phyloP scores from a whole-genome alignment of 2,329 filamentous ascomycete genomes.

The Paraconiothyrium brasiliense region DNA sequence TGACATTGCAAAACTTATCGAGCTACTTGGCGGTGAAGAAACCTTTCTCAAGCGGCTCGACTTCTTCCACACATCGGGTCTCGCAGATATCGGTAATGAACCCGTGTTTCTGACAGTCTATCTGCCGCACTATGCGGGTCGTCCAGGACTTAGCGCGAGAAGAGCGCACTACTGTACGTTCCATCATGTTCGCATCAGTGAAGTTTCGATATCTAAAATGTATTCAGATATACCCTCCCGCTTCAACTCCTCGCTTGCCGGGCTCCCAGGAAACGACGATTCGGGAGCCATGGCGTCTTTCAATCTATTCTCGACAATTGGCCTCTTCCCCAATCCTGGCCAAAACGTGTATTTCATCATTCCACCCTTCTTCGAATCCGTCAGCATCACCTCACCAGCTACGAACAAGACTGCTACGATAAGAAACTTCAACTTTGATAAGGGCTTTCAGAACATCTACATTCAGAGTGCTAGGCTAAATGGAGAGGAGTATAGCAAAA shows the following conservation, averaged over 20 bases:
- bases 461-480: constrained; percentile 56
- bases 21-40: constrained; percentile 52
- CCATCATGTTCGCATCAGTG: background rate
- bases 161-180: constrained; percentile 51
- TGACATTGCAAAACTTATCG: constrained; percentile 52
- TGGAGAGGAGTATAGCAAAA: constrained; percentile 54
- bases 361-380: constrained; percentile 56
- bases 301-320: constrained; percentile 55
- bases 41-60: constrained; percentile 54
- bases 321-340: constrained; percentile 58
- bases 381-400: constrained; percentile 51
- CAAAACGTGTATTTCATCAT: constrained; percentile 60
- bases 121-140: constrained; percentile 57
- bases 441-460: constrained; percentile 53
- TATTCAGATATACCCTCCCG: constrained; percentile 52
- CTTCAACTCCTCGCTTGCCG: constrained; percentile 53
- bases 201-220: constrained; percentile 1
- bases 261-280: constrained; percentile 59
- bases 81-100: constrained; percentile 59
- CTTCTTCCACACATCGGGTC: constrained; percentile 55
- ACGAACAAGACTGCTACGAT: constrained; percentile 56
- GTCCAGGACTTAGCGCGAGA: constrained; percentile 53
- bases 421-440: constrained; percentile 53
- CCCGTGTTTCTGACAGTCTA: constrained; percentile 58
- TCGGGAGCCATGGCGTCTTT: constrained; percentile 58